Conservation (phyloP, 2,329 filamentous ascomycete genomes). For the Drechmeria coniospora region DNA sequence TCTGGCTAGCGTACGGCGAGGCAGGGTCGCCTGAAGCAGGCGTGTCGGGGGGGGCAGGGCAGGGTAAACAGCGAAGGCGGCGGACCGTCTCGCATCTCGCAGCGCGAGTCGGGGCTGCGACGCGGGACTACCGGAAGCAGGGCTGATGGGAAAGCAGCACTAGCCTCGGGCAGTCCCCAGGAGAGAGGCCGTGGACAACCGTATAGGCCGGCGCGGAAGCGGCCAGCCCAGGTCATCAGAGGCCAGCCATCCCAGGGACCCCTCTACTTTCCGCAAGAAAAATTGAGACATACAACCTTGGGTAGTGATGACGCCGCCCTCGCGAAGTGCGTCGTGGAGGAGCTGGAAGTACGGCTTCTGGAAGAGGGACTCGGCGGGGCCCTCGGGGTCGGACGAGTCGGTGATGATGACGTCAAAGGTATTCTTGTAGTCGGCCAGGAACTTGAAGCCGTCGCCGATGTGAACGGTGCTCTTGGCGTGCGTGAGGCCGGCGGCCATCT, state of each 20-base stretch:
- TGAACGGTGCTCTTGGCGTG: slow-evolving; percentile 89
- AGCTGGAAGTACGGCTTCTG: slow-evolving; percentile 98
- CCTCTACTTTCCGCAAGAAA: slow-evolving; percentile 27
- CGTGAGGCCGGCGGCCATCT: slow-evolving; percentile 84
- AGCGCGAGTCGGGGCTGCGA: slow-evolving; percentile 5
- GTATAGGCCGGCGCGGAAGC: background rate
- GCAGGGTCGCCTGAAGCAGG: too few species aligned
- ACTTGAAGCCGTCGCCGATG: slow-evolving; percentile 97
- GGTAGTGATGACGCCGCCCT: slow-evolving; percentile 96
- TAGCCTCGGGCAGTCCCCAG: slow-evolving; percentile 21
- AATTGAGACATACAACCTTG: slow-evolving; percentile 97
- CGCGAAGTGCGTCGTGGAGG: slow-evolving; percentile 72
- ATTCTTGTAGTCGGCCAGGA: slow-evolving; percentile 91
- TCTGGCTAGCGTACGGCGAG: too few species aligned
- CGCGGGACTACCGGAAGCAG: slow-evolving; percentile 22
- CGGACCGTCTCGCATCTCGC: slow-evolving; percentile 1
- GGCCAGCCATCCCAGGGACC: slow-evolving; percentile 18
- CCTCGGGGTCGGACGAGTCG: slow-evolving; percentile 93
- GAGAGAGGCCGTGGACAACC: slow-evolving; percentile 5
- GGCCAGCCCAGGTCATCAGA: slow-evolving; percentile 1
- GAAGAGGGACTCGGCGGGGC: slow-evolving; percentile 91
- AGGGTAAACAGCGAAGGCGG: slow-evolving; percentile 4
- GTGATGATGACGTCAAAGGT: slow-evolving; percentile 99
- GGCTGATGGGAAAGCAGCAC: slow-evolving; percentile 22
- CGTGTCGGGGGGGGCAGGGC: slow-evolving; percentile 2